Base-by-base conservation (phyloP, 176 grass and related monocot genomes). In the Elaeis guineensis region DNA sequence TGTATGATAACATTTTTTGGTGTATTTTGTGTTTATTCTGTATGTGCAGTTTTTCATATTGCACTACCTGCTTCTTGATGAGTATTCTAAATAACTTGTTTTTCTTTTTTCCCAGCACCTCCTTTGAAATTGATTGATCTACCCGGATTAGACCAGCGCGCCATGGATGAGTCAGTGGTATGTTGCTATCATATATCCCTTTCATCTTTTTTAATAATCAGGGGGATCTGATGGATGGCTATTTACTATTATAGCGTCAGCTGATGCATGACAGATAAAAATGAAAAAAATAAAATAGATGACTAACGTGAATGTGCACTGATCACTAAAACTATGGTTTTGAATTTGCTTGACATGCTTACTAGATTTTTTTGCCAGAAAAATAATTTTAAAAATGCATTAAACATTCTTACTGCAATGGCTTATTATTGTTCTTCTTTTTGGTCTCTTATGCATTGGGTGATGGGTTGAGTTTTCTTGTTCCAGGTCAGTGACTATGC, bases 121-220 rank as follows among this genome's bases (percentile, higher is more conserved):
- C 77, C 93, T n/a, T 60, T 98, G 58, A 98, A 98, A 71, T 86
- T 98, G 76, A 83, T 92, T 69, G 93, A 98, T 83, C 85, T 98
- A 75, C 93, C 93, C 29, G 93, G 93, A 28, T 79, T 98, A 73
- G 87, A 98, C 66, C 93, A 98, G 72, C 79, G 93, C 32, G 78
- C 84, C 20, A 73, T 98, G 17, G 87, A 98, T 65, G 93, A 98
- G 64, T 79, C 93, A 65, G 77, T 73, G 20, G 93, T 89, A 82
- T 81, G 69, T 82, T 77, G 55, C 16, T 15, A 19, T 50, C 20
- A 59, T 17, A 44, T 68, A 21, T 52, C 18, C 49, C 28, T 19
- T 28, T 17, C 16, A 5, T 44, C 35, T 44, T 44, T 67, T 24
- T 66, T 29, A 21, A 73, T 52, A 58, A 15, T 49, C 55, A 55